Evolutionary conservation across 78 protist genomes (phyloP), one percentile per base, ranked within the genome.

Genomic region (Dictyostelium citrinum): DNA sequence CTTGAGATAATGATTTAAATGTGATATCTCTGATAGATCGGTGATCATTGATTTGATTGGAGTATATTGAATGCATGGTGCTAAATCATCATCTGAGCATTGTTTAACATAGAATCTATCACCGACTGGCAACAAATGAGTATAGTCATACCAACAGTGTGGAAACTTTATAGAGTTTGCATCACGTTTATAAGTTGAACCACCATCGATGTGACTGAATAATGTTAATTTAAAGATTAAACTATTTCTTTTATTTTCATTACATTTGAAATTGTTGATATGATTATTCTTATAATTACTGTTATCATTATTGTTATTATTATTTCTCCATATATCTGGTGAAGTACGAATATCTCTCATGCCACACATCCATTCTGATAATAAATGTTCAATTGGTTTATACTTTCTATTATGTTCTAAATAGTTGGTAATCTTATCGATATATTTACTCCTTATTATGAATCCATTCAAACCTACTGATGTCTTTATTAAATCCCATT

Each of bases 301-400:
- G 17, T 71, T 37, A 35, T 71, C 17, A 16, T 35, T 71, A 35
- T 35, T 35, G 10, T 71, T 71, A 71, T 37, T 71, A 71, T 71
- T 71, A 71, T 71, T 49, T 49, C n/a, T 49, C 12, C 12, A 1
- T 55, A 20, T 55, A 20, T 55, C 64, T 20, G 64, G 64, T 31
- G 83, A 82, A 27, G 22, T 39, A 60, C 92, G 35, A 35, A 51
- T 41, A 17, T 61, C 78, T 41, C 84, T 49, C 92, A 85, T 85
- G 10, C 92, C 92, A 29, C 92, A 85, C 81, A 85, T 85, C 58
- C 75, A 85, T 43, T 85, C 92, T 11, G 83, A 55, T 24, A 85
- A 61, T 20, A 85, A 29, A 12, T 17, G 16, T 16, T 77, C 78
- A 12, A 43, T 17, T n/a, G 83, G 41, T 41, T 61, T 85, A 77